phyloP scores from a whole-genome alignment of 495 filamentous ascomycete genomes.

The Neurospora tetrasperma region DNA sequence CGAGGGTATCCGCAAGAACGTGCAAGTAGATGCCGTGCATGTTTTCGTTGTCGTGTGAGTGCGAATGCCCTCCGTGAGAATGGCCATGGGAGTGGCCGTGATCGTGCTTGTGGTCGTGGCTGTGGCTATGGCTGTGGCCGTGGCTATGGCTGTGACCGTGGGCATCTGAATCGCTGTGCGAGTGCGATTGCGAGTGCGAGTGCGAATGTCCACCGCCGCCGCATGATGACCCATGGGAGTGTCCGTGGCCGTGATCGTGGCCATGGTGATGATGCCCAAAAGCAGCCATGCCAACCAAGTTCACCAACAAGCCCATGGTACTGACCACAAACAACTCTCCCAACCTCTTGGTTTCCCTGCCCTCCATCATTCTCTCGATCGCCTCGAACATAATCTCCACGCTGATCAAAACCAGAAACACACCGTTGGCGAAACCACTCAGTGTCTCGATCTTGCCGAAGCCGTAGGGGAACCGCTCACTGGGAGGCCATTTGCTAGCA shows the following conservation, averaged over 20 bases:
- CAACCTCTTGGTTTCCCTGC: constrained; percentile 70
- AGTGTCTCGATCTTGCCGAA: constrained; percentile 96
- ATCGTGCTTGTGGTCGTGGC: constrained; percentile 19
- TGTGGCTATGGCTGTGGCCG: constrained; percentile 23
- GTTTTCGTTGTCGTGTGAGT: constrained; percentile 83
- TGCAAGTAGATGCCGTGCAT: constrained; percentile 99
- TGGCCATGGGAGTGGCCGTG: constrained; percentile 27
- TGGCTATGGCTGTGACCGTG: constrained; percentile 26
- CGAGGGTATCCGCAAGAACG: constrained; percentile 88
- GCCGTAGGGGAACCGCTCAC: constrained; percentile 79
- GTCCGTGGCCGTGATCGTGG: constrained; percentile 49
- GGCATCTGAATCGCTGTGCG: constrained; percentile 42
- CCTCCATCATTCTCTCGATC: constrained; percentile 72
- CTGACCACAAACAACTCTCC: constrained; percentile 84
- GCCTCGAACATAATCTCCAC: constrained; percentile 96
- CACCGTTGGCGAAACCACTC: constrained; percentile 91
- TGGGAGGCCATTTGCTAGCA: constrained; percentile 94
- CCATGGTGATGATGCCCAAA: constrained; percentile 67
- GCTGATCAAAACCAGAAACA: constrained; percentile 93
- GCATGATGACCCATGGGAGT: constrained; percentile 23
- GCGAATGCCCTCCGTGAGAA: constrained; percentile 26
- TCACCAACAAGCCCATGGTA: constrained; percentile 73
- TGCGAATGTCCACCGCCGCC: constrained; percentile 33
- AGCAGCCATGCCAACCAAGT: constrained; percentile 81
- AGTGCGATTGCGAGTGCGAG: constrained; percentile 52